Base-by-base conservation (phyloP, 2,329 filamentous ascomycete species). In the Claviceps africana region DNA sequence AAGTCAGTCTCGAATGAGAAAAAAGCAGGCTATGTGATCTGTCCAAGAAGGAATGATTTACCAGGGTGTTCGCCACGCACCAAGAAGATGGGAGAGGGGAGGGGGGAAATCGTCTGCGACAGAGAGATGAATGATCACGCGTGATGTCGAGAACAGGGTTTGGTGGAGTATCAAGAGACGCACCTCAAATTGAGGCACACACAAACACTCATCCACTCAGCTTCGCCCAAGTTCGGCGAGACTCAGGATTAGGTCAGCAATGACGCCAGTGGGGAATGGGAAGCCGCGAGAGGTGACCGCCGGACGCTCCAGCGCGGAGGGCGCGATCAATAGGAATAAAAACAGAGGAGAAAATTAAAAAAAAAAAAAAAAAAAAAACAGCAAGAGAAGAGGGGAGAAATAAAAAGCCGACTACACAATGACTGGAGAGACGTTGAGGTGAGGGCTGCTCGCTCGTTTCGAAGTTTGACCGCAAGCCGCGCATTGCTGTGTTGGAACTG, bases 231-330 rank as follows among this genome's bases (percentile, higher is more conserved):
- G 43, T 33, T 50, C 30, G 44, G 44, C 58, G 44, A 53, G 21
- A 48, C 53, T 62, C 59, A 64, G 62, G 64, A 62, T 66, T 67
- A 67, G 64, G 66, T 67, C 66, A 67, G 65, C 63, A 61, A 66
- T 67, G 63, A 67, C 65, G 65, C 59, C 64, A 62, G 63, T 61
- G 61, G 44, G n/a, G 28, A 30, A 61, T 37, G 35, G 33, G 17
- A 17, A 50, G 33, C 53, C 17, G 46, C 50, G 46, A 48, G 31
- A 21, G 19, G 33, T 39, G 39, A 39, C 39, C 22, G 48, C 7
- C 25, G 28, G 21, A 46, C 28, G 8, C 28, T n/a, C 37, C 17
- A 42, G 48, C 39, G n/a, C 28, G 39, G 4, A 31, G 39, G 19
- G 8, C 9, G 13, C 22, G 17, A 33, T 35, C 25, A 31, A 40